Conservation (phyloP, 1,284 basidiomycete genomes). For the Hortiboletus rubellus region DNA sequence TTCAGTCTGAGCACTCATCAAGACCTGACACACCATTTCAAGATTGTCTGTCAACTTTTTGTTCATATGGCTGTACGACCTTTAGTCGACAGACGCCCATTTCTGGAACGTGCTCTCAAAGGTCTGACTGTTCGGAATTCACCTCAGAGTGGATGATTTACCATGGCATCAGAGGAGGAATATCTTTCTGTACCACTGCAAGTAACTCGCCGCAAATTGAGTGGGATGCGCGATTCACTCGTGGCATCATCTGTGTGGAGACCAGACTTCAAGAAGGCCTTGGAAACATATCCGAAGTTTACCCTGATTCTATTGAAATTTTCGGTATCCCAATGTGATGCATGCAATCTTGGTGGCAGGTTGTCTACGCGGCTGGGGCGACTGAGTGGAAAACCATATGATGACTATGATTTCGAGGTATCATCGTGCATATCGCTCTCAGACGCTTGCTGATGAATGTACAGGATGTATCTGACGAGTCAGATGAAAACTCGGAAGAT, state of each 20-base stretch:
- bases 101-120: constrained; percentile 54
- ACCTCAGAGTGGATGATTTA: constrained; percentile 6
- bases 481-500: constrained; percentile 14
- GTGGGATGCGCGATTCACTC: constrained; percentile 65
- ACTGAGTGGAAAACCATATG: constrained; percentile 60
- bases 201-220: constrained; percentile 62
- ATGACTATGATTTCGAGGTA: constrained; percentile 58
- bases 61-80: constrained; percentile 73
- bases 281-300: constrained; percentile 69
- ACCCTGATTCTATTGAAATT: constrained; percentile 53
- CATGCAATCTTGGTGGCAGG: constrained; percentile 73
- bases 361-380: constrained; percentile 60
- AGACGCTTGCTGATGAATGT: constrained; percentile 5
- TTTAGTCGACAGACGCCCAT: constrained; percentile 49
- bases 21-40: constrained; percentile 75
- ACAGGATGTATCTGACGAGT: constrained; percentile 21
- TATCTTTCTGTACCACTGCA: constrained; percentile 72
- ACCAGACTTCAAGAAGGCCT: constrained; percentile 59
- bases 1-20: constrained; percentile 80
- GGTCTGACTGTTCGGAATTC: constrained; percentile 39
- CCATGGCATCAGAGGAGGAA: constrained; percentile 48
- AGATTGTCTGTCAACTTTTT: constrained; percentile 83
- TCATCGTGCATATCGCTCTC: not conserved
- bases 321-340: constrained; percentile 67
- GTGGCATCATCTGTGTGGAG: constrained; percentile 81